Base-by-base conservation (phyloP, 345 rosid genomes). In the Eucalyptus guilfoylei region DNA sequence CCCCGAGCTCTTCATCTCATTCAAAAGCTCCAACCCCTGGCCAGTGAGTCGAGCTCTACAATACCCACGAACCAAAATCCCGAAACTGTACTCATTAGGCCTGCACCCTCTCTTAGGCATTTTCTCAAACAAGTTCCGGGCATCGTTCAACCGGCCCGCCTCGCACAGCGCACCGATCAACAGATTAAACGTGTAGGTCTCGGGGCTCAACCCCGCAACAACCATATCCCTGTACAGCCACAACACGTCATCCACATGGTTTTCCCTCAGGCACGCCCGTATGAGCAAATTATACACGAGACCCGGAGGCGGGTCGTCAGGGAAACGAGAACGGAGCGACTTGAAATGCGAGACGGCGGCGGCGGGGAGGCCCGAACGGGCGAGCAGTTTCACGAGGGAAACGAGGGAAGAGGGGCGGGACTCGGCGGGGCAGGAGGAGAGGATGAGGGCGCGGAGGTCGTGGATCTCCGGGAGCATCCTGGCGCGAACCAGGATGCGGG, bases 151-250 rank as follows among this genome's bases (percentile, higher is more conserved):
- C 69, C 94, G 92, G 86, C 95, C 97, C 21, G 90, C 92, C 93
- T 96, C 96, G 91, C 98, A 95, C 6, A 98, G 92, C 37, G 89
- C 92, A 26, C 93, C 88, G 4, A 97, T 96, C 95, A 98, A 91
- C 48, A 97, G 91, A 92, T 96, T 97, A 54, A 96, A 95, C 86
- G 99, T 98, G 89, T 95, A 97, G 67, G 98, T 95, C 93, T 94
- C 89, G 4, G 97, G 99, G 88, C 94, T 87, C 86, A 96, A 93
- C 89, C 97, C 89, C 14, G 94, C 93, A 32, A 90, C 58, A 13
- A 94, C 89, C 96, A 98, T 95, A 88, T 98, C 99, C 88, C 93
- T 93, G 49, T 95, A 97, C 93, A 97, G 23, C 98, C 97, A 97
- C 80, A 94, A 88, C 30, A 97, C 96, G 86, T 52, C 88, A 72